A percentile compares a stretch with the other conserved stretches of the same genome.
phyloP scores from a whole-genome alignment of 2,329 filamentous ascomycete genomes.

The Chaetomium sp. region DNA sequence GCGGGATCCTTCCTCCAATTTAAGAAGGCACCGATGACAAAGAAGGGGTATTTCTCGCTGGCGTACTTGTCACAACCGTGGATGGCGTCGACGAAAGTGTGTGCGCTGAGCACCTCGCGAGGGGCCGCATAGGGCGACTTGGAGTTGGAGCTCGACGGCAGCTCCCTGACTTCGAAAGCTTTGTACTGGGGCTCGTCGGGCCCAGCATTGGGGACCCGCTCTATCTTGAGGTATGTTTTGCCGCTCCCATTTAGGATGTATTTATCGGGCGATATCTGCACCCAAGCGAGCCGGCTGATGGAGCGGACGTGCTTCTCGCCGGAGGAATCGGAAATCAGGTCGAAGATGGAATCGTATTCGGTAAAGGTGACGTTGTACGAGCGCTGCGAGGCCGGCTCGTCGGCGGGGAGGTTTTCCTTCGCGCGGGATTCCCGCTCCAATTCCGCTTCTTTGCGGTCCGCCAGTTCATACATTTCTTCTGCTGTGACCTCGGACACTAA shows the following conservation, averaged over 20 bases:
- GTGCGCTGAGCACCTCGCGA: constrained; percentile 57
- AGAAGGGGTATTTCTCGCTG: constrained; percentile 55
- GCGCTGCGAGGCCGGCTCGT: neutral
- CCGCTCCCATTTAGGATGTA: constrained; percentile 63
- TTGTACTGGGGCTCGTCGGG: constrained; percentile 30
- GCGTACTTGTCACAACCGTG: constrained; percentile 82
- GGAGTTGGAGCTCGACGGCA: constrained; percentile 34
- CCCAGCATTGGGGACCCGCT: constrained; percentile 32
- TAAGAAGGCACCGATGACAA: constrained; percentile 60
- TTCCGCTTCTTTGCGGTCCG: constrained; percentile 41
- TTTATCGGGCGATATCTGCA: constrained; percentile 61
- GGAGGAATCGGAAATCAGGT: constrained; percentile 76
- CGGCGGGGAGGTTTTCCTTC: neutral
- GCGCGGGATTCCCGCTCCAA: constrained; percentile 29
- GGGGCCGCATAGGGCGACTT: constrained; percentile 63
- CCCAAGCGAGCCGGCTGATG: constrained; percentile 75
- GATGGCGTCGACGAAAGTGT: constrained; percentile 67
- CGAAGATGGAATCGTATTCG: constrained; percentile 87
- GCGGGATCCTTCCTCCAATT: constrained; percentile 65
- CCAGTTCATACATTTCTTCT: constrained; percentile 53
- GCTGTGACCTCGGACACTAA: constrained; percentile 62
- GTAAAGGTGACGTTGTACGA: constrained; percentile 65
- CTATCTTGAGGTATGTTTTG: constrained; percentile 55
- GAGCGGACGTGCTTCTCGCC: constrained; percentile 71
- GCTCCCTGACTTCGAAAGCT: constrained; percentile 43